These are phyloP conservation scores for Canavalia gladiata DNA, from an alignment of 306 rosid genomes.

Conservation along the genomic window DNA sequence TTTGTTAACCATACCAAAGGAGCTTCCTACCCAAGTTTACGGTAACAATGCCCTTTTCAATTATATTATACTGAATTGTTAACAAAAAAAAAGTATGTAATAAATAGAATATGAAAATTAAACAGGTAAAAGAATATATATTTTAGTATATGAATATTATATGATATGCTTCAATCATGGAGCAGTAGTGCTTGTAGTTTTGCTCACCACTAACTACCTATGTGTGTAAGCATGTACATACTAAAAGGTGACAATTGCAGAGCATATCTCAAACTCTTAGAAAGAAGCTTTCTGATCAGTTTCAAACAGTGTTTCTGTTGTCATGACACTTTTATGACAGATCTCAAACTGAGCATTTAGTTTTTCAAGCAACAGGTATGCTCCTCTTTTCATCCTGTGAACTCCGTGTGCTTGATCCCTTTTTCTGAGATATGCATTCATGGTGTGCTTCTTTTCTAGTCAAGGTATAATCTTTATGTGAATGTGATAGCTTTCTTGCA, in stretches of 20 bases:
- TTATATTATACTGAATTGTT: not conserved
- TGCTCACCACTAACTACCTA: slow-evolving; percentile 64
- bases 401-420: not conserved
- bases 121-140: not conserved
- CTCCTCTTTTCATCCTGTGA: not conserved
- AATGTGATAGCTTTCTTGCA: slow-evolving; percentile 32
- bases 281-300: slow-evolving; percentile 22
- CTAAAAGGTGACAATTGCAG: slow-evolving; percentile 38
- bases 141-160: not conserved
- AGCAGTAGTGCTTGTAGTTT: slow-evolving; percentile 64
- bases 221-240: slow-evolving; percentile 29
- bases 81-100: not conserved
- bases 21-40: not conserved
- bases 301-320: not conserved
- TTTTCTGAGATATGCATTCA: slow-evolving; percentile 19
- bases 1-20: not conserved
- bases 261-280: slow-evolving; percentile 10
- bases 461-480: not conserved
- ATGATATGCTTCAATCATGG: slow-evolving; percentile 60
- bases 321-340: slow-evolving; percentile 33
- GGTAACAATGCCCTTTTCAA: too few relatives aligned
- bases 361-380: slow-evolving; percentile 35
- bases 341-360: slow-evolving; percentile 32
- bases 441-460: slow-evolving; percentile 3
- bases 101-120: not conserved